Percentiles rank a stretch among this genome's conserved stretches.
Conservation (phyloP, 2,329 filamentous ascomycete species). For the Trichoderma semiorbis region DNA sequence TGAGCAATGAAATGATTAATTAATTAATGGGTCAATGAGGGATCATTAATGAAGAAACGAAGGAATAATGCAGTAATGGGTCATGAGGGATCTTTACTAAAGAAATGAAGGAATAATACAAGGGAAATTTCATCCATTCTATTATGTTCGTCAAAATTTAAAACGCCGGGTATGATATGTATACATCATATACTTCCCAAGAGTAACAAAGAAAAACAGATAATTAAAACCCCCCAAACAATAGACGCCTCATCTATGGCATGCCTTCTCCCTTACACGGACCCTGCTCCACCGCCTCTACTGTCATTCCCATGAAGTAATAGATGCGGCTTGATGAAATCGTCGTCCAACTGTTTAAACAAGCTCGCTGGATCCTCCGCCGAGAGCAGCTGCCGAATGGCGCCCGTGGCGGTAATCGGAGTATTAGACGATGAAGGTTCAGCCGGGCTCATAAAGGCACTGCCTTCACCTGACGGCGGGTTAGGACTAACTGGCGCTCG, state of each 20-base stretch:
- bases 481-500: slow-evolving; percentile 29
- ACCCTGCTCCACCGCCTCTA: slow-evolving; percentile 27
- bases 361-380: slow-evolving; percentile 85
- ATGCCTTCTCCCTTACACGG: slow-evolving; percentile 21
- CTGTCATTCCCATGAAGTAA: slow-evolving; percentile 66
- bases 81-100: neutral
- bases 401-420: slow-evolving; percentile 67
- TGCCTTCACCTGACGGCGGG: slow-evolving; percentile 27
- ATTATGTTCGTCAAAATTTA: neutral
- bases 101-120: neutral
- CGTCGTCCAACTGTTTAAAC: slow-evolving; percentile 91
- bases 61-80: neutral
- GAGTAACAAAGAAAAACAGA: neutral
- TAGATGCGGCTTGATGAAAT: slow-evolving; percentile 89
- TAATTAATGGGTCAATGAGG: neutral
- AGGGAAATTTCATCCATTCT: slow-evolving; percentile 9
- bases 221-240: neutral
- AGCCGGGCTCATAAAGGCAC: slow-evolving; percentile 31
- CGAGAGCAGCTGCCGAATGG: slow-evolving; percentile 77
- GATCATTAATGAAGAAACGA: neutral
- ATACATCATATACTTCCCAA: slow-evolving; percentile 13
- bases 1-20: neutral
- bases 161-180: slow-evolving; percentile 18
- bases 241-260: neutral
- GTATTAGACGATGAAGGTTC: slow-evolving; percentile 32